Percentiles rank a stretch among this genome's conserved stretches.
These are phyloP conservation scores for Penicillium pulvis DNA, from an alignment of 495 filamentous ascomycete genomes.

Conservation along the genomic window DNA sequence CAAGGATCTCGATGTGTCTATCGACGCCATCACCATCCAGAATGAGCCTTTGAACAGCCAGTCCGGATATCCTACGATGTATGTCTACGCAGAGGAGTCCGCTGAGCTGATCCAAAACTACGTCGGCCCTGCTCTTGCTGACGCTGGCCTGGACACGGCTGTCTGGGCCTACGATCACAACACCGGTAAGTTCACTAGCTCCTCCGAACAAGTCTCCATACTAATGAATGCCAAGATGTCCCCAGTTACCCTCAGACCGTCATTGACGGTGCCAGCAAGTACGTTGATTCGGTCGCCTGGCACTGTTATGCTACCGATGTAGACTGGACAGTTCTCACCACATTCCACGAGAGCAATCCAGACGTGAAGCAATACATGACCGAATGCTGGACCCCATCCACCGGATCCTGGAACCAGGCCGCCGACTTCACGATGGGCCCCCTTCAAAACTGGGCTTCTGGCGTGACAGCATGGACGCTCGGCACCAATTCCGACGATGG, in stretches of 20 bases:
- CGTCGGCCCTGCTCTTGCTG: conserved; percentile 48
- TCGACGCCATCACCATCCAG: conserved; percentile 59
- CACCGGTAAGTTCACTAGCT: conserved; percentile 38
- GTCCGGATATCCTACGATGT: conserved; percentile 57
- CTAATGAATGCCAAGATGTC: conserved; percentile 30
- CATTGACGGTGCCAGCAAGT: conserved; percentile 41
- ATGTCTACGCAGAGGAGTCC: conserved; percentile 51
- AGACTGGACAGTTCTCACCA: conserved; percentile 53
- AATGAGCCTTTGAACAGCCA: conserved; percentile 60
- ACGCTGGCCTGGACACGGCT: conserved; percentile 43
- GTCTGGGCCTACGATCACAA: conserved; percentile 62
- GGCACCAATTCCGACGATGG: conserved; percentile 53
- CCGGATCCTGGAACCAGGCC: conserved; percentile 50
- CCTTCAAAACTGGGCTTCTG: conserved; percentile 58
- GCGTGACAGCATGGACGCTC: conserved; percentile 56
- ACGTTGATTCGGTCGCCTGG: conserved; percentile 54
- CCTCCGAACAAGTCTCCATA: not conserved
- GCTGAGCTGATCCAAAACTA: conserved; percentile 49
- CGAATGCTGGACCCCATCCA: conserved; percentile 56
- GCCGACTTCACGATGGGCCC: conserved; percentile 57
- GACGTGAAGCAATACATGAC: conserved; percentile 57
- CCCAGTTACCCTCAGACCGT: conserved; percentile 51
- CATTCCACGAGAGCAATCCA: conserved; percentile 50
- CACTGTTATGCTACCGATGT: conserved; percentile 54
- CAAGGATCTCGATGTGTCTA: conserved; percentile 37